Percentiles rank a stretch among this genome's conserved stretches.
Evolutionary conservation across 2,329 filamentous ascomycete genomes (phyloP).

Genomic region (Sarocladium brachiariae): DNA sequence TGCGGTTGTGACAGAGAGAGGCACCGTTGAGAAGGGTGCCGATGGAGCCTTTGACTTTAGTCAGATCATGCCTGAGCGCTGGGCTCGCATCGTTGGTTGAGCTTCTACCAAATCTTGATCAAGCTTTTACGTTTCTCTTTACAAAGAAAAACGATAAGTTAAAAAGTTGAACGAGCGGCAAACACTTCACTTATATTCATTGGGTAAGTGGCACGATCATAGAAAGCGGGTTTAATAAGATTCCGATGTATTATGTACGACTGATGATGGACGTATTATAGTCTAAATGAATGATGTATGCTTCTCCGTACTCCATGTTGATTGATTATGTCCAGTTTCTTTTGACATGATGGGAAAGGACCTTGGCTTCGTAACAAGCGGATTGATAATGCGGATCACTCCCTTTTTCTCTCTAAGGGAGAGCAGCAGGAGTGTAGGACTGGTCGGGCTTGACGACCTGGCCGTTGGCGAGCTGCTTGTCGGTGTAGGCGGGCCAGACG

Average conservation of each 20-base stretch:
- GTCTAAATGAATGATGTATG: background rate
- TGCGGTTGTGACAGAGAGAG: conserved; percentile 87
- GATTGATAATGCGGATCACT: too few relatives aligned
- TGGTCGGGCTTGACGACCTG: conserved; percentile 41
- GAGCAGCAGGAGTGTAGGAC: conserved; percentile 26
- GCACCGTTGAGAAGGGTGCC: conserved; percentile 70
- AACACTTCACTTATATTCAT: too few relatives aligned
- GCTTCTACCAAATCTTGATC: background rate
- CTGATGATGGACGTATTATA: conserved; percentile 2
- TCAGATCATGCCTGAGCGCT: conserved; percentile 48
- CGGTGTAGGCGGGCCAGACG: conserved; percentile 46
- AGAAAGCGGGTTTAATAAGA: background rate
- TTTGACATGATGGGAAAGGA: background rate
- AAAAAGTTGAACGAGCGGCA: too few relatives aligned
- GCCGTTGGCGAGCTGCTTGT: conserved; percentile 38
- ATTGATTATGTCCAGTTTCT: background rate
- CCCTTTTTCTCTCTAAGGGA: conserved; percentile 4
- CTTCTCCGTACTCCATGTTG: background rate
- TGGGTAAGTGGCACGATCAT: too few relatives aligned
- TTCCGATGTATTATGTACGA: conserved; percentile 1
- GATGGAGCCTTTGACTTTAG: conserved; percentile 64
- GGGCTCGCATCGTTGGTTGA: conserved; percentile 29
- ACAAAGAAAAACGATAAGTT: too few relatives aligned
- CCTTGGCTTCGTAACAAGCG: conserved; percentile 2
- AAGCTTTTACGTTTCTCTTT: too few relatives aligned